Percentiles rank a stretch among this genome's conserved stretches.
These are phyloP conservation scores for Phylloporus rhodoxanthus DNA, from an alignment of 768 basidiomycete genomes.

Conservation along the genomic window DNA sequence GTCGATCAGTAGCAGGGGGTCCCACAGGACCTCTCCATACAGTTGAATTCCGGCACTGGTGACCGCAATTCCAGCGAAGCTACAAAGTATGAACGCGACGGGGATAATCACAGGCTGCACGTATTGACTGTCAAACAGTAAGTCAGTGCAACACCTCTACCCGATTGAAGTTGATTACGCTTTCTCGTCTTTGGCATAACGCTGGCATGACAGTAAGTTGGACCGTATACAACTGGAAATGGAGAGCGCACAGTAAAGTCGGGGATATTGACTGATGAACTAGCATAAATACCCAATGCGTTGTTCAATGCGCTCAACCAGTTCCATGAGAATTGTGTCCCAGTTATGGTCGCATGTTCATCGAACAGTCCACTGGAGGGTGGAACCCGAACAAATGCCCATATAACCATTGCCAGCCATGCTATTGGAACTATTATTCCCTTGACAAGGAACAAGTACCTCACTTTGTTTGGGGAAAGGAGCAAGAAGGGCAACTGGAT, in stretches of 20 bases:
- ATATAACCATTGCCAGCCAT: constrained; percentile 69
- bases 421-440: constrained; percentile 56
- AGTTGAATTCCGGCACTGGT: constrained; percentile 64
- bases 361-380: constrained; percentile 53
- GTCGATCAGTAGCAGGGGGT: constrained; percentile 70
- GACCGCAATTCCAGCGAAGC: constrained; percentile 76
- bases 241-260: constrained; percentile 59
- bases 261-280: constrained; percentile 73
- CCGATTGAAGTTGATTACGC: constrained; percentile 13
- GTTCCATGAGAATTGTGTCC: constrained; percentile 60
- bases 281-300: constrained; percentile 68
- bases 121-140: constrained; percentile 46
- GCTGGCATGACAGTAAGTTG: constrained; percentile 30
- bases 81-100: constrained; percentile 65
- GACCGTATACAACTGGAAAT: not conserved
- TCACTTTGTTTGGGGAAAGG: constrained; percentile 71
- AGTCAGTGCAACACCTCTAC: constrained; percentile 2
- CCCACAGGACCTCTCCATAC: constrained; percentile 46
- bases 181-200: constrained; percentile 63
- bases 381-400: constrained; percentile 69
- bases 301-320: constrained; percentile 77
- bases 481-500: constrained; percentile 73
- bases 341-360: constrained; percentile 40
- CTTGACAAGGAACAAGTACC: constrained; percentile 73
- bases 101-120: constrained; percentile 75